Evolutionary conservation across 1,284 basidiomycete genomes (phyloP).

Genomic region (Stygiomarasmius scandens): DNA sequence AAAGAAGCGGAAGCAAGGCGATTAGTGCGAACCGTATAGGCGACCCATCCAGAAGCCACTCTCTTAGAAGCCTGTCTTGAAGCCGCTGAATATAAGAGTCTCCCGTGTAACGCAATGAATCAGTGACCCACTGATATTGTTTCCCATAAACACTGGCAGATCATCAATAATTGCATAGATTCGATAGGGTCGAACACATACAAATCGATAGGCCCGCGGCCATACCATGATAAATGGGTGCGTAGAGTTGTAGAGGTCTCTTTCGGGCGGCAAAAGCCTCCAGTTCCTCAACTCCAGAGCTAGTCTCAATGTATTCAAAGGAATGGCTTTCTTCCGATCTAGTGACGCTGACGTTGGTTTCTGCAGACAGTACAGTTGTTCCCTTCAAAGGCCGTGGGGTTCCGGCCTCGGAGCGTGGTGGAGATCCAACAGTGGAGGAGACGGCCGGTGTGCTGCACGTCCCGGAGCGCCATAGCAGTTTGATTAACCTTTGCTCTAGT

Average conservation of each 20-base stretch:
- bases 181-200: neutral
- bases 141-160: conserved; percentile 41
- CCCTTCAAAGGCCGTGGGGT: neutral
- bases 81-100: neutral
- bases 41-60: conserved; percentile 66
- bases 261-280: neutral
- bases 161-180: neutral
- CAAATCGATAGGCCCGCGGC: conserved; percentile 56
- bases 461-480: conserved; percentile 68
- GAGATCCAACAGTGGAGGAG: neutral
- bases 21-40: conserved; percentile 65
- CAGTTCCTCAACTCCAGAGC: neutral
- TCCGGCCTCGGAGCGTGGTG: neutral
- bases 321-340: neutral
- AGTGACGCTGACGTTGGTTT: neutral
- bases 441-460: conserved; percentile 21
- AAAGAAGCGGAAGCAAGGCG: conserved; percentile 64
- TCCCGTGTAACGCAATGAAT: neutral
- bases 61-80: conserved; percentile 41
- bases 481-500: conserved; percentile 80
- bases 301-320: neutral
- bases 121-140: conserved; percentile 48
- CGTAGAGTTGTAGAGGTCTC: conserved; percentile 48
- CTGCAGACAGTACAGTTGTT: neutral
- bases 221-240: conserved; percentile 78